A percentile compares a stretch with the other conserved stretches of the same genome.
Evolutionary conservation across 768 basidiomycete genomes (phyloP).

Genomic region (Ramaria sp.): DNA sequence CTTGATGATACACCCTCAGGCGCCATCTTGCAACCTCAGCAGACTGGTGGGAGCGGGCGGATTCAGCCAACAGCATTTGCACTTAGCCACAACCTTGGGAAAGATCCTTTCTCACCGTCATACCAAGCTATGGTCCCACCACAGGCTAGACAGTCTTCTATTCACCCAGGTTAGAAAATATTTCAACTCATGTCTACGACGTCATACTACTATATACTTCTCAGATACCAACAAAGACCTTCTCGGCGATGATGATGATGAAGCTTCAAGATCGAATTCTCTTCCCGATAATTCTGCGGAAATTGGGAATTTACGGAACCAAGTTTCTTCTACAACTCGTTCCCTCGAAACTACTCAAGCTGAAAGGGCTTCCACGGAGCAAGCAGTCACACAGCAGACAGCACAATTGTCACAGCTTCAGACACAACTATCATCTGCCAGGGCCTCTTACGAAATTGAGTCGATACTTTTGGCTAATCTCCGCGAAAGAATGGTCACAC

Average conservation of each 20-base stretch:
- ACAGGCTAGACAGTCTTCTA: conserved; percentile 22
- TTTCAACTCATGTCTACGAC: conserved; percentile 8
- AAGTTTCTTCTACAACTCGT: conserved; percentile 67
- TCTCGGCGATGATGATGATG: conserved; percentile 65
- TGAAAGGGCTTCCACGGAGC: conserved; percentile 59
- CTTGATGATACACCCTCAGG: conserved; percentile 30
- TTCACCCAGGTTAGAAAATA: not conserved
- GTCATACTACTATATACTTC: not conserved
- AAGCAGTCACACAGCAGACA: conserved; percentile 53
- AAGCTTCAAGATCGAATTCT: conserved; percentile 33
- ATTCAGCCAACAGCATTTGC: not conserved
- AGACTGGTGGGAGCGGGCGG: not conserved
- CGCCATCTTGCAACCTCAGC: conserved; percentile 13
- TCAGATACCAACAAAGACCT: conserved; percentile 34
- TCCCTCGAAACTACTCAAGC: conserved; percentile 54
- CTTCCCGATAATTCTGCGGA: conserved; percentile 71
- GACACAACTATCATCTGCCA: conserved; percentile 71
- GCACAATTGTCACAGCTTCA: conserved; percentile 71
- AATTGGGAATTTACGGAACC: conserved; percentile 81
- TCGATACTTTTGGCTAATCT: conserved; percentile 54
- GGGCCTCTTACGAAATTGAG: conserved; percentile 81
- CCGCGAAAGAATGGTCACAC: conserved; percentile 54
- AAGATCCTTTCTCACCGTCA: not conserved
- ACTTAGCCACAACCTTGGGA: not conserved
- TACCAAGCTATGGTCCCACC: not conserved